These are phyloP conservation scores for Naganishia antarctica DNA, from an alignment of 768 basidiomycete species.

Conservation along the genomic window DNA sequence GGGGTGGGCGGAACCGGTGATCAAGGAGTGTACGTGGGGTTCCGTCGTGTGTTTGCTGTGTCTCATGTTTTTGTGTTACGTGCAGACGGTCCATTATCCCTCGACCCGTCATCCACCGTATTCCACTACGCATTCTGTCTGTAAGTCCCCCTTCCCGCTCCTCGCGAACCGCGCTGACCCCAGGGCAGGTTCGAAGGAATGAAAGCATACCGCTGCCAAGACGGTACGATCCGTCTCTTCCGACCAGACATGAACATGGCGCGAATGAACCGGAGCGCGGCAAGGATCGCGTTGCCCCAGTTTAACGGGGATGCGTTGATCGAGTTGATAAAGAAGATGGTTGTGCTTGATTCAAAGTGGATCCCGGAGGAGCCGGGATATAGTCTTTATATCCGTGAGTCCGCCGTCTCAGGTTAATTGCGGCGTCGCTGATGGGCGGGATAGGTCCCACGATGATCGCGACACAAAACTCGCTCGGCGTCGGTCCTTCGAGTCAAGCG, in stretches of 20 bases:
- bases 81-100: slow-evolving; percentile 64
- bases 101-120: slow-evolving; percentile 76
- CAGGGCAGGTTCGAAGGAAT: slow-evolving; percentile 70
- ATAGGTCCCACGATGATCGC: slow-evolving; percentile 59
- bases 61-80: background rate
- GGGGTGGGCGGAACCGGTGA: slow-evolving; percentile 80
- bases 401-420: slow-evolving; percentile 41
- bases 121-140: slow-evolving; percentile 90
- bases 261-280: slow-evolving; percentile 81
- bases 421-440: too few relatives aligned
- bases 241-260: slow-evolving; percentile 97
- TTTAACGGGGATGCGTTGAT: slow-evolving; percentile 73
- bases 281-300: slow-evolving; percentile 71
- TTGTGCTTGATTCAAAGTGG: slow-evolving; percentile 80
- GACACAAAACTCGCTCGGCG: slow-evolving; percentile 59
- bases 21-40: slow-evolving; percentile 67
- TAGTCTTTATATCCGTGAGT: slow-evolving; percentile 85
- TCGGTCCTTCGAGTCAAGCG: slow-evolving; percentile 71
- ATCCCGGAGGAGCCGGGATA: slow-evolving; percentile 82
- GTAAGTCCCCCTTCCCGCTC: slow-evolving; percentile 31
- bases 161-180: background rate
- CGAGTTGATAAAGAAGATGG: slow-evolving; percentile 77
- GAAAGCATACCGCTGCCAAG: slow-evolving; percentile 78
- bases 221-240: slow-evolving; percentile 75
- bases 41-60: background rate